Evolutionary conservation across 257 asterid genomes (phyloP), one percentile per base, ranked within the genome.

Genomic region (Marsdenia floribunda): DNA sequence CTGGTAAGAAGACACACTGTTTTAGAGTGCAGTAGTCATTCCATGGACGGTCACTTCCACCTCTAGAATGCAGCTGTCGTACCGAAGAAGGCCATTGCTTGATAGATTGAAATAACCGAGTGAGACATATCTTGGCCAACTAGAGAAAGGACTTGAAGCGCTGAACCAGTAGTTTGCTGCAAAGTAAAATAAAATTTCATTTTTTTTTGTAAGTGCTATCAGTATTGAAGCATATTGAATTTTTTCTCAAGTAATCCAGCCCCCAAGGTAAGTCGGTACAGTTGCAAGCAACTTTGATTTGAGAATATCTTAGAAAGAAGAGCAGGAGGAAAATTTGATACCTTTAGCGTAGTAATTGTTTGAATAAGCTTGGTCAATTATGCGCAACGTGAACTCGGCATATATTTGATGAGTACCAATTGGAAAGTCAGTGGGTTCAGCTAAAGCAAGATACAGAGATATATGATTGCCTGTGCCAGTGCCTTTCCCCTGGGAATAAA

Each of bases 141-240:
- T 96, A 44, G 85, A 78, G 19, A 78, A 70, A 12, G 84, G 49
- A 64, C 60, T 83, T 24, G 87, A 73, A 52, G 80, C 73, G 71
- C 87, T 80, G 84, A 86, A 92, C 97, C 93, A 91, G 47, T 81
- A 83, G 54, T 75, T 87, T 71, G 80, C 97, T 92, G 92, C 90
- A 86, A 50, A 64, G 13, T 42, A 73, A 69, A 12, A 53, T 54
- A 58, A 6, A 21, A 6, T 37, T 10, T 21, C 19, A n/a, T n/a
- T n/a, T 6, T 40, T 5, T 40, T 40, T 40, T 6, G 9, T 5
- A 42, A 42, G 33, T 29, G 33, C 33, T 29, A 42, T 42, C 9
- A 6, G 10, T 42, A 42, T 6, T 5, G 46, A 42, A 42, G 11
- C 46, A 42, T 42, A 42, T 42, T 42, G 5, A 13, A 29, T 29